Percentiles rank a stretch among this genome's conserved stretches.
Evolutionary conservation across 2,329 filamentous ascomycete genomes (phyloP).

Genomic region (Microsporum audouinii): DNA sequence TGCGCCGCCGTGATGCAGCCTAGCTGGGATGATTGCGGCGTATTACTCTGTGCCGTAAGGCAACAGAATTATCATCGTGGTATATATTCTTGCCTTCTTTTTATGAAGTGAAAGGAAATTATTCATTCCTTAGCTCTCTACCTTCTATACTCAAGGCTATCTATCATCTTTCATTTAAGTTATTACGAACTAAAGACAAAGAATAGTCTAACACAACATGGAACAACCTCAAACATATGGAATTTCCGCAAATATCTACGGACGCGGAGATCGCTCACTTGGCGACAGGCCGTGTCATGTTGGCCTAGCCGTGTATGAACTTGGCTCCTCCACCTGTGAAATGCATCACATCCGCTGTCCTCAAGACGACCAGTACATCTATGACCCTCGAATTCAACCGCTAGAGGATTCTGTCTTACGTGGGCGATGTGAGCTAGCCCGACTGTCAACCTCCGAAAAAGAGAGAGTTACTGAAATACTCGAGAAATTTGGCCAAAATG

Average conservation of each 20-base stretch:
- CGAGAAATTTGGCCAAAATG: slow-evolving; percentile 11
- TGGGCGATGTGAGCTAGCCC: slow-evolving; percentile 16
- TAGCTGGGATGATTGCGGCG: not conserved
- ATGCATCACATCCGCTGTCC: slow-evolving; percentile 18
- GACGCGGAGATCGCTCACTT: slow-evolving; percentile 16
- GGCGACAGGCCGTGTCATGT: slow-evolving; percentile 17
- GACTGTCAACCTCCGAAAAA: slow-evolving; percentile 9
- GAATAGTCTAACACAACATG: not conserved
- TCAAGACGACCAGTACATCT: slow-evolving; percentile 15
- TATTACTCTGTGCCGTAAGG: not conserved
- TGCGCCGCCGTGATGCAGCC: not conserved
- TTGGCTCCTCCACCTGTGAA: slow-evolving; percentile 15
- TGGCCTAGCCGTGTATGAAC: slow-evolving; percentile 15
- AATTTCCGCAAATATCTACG: slow-evolving; percentile 18
- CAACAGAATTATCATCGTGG: not conserved
- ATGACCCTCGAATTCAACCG: slow-evolving; percentile 15
- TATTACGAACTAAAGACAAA: not conserved
- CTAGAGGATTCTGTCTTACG: slow-evolving; percentile 14
- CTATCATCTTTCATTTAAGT: not conserved
- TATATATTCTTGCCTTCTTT: not conserved
- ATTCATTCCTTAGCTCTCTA: not conserved
- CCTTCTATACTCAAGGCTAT: not conserved
- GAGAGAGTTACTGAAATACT: slow-evolving; percentile 6
- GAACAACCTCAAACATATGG: slow-evolving; percentile 1
- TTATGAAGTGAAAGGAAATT: not conserved